These are phyloP conservation scores for Aeschynomene evenia DNA, from an alignment of 306 rosid species.

Conservation along the genomic window DNA sequence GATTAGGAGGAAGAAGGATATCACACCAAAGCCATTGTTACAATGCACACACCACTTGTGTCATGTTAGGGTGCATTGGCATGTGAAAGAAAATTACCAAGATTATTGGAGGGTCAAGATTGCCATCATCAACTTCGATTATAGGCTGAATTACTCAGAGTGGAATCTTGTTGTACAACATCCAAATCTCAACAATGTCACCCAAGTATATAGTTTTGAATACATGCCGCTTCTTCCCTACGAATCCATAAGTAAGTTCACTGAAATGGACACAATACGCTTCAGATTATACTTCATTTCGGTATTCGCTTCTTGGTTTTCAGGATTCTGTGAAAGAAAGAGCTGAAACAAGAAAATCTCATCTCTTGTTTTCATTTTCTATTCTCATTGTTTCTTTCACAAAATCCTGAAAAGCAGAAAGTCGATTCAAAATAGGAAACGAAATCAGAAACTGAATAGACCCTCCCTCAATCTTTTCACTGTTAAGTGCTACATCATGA, in stretches of 20 bases:
- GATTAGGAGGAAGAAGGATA: constrained; percentile 57
- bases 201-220: constrained; percentile 88
- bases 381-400: too few species aligned
- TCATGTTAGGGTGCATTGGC: constrained; percentile 86
- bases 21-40: constrained; percentile 61
- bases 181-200: constrained; percentile 87
- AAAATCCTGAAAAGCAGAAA: too few species aligned
- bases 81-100: constrained; percentile 71
- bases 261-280: background rate
- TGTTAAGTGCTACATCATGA: background rate
- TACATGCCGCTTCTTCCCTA: constrained; percentile 85
- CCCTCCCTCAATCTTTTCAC: too few species aligned
- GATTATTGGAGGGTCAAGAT: constrained; percentile 88
- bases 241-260: constrained; percentile 73
- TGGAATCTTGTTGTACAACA: constrained; percentile 90
- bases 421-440: too few species aligned
- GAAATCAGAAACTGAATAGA: too few species aligned
- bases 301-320: background rate
- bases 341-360: too few species aligned
- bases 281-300: background rate
- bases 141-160: constrained; percentile 61
- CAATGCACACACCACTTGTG: constrained; percentile 93
- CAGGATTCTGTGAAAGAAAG: too few species aligned
- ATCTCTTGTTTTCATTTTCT: too few species aligned
- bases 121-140: constrained; percentile 79